These are phyloP conservation scores for Cladophialophora chaetospira DNA, from an alignment of 2,329 filamentous ascomycete species.

Conservation along the genomic window DNA sequence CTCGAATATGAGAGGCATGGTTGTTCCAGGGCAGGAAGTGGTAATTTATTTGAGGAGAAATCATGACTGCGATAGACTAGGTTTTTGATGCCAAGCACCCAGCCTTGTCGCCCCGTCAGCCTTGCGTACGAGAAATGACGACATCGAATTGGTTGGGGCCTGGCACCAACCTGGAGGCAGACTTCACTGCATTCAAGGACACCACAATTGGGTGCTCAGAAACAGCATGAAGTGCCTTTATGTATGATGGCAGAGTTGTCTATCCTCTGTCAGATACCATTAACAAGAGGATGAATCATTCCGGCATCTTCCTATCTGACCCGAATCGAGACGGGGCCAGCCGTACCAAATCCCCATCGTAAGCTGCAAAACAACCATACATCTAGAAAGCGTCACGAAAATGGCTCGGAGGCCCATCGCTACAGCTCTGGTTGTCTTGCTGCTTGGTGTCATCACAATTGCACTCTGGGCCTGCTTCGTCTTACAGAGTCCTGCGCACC, in stretches of 20 bases:
- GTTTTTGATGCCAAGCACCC: constrained; percentile 7
- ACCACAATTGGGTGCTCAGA: background rate
- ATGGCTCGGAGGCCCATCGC: constrained; percentile 19
- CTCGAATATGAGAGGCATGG: constrained; percentile 68
- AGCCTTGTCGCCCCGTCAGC: background rate
- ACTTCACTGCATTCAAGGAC: background rate
- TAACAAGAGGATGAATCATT: background rate
- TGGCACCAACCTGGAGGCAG: background rate
- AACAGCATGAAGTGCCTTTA: background rate
- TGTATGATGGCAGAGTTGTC: constrained; percentile 1
- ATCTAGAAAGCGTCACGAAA: constrained; percentile 4
- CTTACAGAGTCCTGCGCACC: constrained; percentile 3
- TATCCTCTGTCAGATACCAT: background rate
- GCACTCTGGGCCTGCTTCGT: constrained; percentile 13
- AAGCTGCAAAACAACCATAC: background rate
- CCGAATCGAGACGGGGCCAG: constrained; percentile 1
- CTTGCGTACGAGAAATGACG: constrained; percentile 1
- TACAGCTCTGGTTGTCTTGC: constrained; percentile 7
- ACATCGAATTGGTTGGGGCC: constrained; percentile 4
- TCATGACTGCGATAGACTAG: constrained; percentile 4
- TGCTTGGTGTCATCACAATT: constrained; percentile 7
- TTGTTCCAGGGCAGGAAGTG: constrained; percentile 25
- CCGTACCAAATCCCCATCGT: background rate
- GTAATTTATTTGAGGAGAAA: background rate
- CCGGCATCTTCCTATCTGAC: constrained; percentile 7